Base-by-base conservation (phyloP, 768 basidiomycete species). In the Hydnomerulius pinastri region DNA sequence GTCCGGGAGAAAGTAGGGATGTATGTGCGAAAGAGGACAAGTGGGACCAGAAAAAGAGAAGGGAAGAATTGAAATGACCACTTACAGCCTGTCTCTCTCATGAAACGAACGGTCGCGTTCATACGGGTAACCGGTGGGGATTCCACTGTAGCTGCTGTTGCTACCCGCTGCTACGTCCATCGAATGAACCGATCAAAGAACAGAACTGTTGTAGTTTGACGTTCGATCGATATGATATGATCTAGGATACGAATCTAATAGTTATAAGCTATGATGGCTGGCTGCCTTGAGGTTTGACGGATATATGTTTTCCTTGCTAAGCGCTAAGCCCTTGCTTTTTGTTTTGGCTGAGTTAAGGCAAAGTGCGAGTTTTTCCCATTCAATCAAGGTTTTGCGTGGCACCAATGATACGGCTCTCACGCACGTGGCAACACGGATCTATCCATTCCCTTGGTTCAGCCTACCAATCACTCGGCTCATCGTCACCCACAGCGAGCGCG, bases 81-180 rank as follows among this genome's bases (percentile, higher is more conserved):
- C 67, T 65, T 58, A 73, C 72, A 73, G 61, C 51, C 70, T 70
- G 53, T 73, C 71, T 50, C 71, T 62, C 51, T 73, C 72, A 38
- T 62, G 33, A 4, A 60, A 50, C 0, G 60, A 38, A 9, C 67
- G 58, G 36, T 69, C 65, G 13, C 65, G 65, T 33, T 67, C 63
- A 43, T 63, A 65, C 30, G 64, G 57, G 39, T 65, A 65, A 27
- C 61, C 64, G 6, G 64, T 48, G 24, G 64, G 56, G 35, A 65
- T 59, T 13, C 61, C 21, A 37, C 54, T 57, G 54, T 53, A 65
- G 57, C 51, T 66, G 33, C 53, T 33, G 53, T 55, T 65, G n/a
- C n/a, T n/a, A n/a, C n/a, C n/a, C n/a, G n/a, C n/a, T n/a, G n/a
- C n/a, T 43, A 48, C 54, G 43, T 65, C 64, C 64, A 65, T 65